Evolutionary conservation across 345 rosid genomes (phyloP).

Genomic region (Sisymbrium altissimum): DNA sequence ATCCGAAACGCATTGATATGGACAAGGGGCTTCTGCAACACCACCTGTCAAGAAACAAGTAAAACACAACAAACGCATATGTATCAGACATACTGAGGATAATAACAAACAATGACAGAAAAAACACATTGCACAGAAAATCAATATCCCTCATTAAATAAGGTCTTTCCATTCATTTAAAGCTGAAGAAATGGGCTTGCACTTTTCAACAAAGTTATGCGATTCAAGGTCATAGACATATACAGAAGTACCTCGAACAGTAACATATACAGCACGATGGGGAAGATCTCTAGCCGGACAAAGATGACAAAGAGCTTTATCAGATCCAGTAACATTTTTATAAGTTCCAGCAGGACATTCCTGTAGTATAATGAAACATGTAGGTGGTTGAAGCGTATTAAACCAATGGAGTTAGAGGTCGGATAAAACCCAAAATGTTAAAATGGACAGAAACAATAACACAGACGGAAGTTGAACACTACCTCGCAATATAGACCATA

Average conservation of each 20-base stretch:
- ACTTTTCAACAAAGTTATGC: background rate
- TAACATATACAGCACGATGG: constrained; percentile 56
- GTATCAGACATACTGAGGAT: background rate
- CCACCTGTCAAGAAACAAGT: constrained; percentile 54
- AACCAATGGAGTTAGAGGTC: background rate
- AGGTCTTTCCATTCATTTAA: background rate
- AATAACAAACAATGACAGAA: background rate
- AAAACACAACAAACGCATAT: background rate
- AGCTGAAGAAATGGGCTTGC: background rate
- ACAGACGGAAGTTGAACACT: constrained; percentile 8
- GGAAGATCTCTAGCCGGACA: constrained; percentile 77
- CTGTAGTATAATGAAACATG: constrained; percentile 38
- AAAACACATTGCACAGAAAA: background rate
- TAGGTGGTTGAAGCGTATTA: background rate
- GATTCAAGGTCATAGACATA: background rate
- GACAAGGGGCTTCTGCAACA: constrained; percentile 81
- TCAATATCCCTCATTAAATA: background rate
- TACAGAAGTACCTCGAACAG: constrained; percentile 52
- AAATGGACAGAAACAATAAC: background rate
- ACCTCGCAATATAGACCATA: constrained; percentile 89
- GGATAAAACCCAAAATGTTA: background rate
- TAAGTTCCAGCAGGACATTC: constrained; percentile 95
- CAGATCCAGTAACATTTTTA: constrained; percentile 80
- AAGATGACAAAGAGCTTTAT: constrained; percentile 53
- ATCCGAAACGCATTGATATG: constrained; percentile 74